Percentiles rank a stretch among this genome's conserved stretches.
phyloP scores from a whole-genome alignment of 1,284 basidiomycete species.

The Irpex lacteus region DNA sequence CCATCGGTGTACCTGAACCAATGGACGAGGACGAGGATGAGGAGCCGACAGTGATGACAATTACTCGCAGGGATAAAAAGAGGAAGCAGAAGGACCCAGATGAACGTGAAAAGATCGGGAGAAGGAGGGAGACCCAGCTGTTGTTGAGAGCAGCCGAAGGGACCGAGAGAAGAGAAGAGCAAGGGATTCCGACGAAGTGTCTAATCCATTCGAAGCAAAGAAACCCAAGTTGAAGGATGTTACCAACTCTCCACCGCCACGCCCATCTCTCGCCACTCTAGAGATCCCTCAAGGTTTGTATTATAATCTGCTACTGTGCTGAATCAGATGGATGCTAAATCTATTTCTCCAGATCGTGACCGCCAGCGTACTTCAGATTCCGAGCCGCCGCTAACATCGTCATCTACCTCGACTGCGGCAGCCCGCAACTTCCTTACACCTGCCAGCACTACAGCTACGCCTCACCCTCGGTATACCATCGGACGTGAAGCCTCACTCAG shows the following conservation, averaged over 20 bases:
- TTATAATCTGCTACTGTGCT: background rate
- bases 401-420: slow-evolving; percentile 26
- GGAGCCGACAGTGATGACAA: slow-evolving; percentile 26
- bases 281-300: slow-evolving; percentile 33
- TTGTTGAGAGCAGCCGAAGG: slow-evolving; percentile 24
- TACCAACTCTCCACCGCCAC: slow-evolving; percentile 51
- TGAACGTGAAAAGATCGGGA: slow-evolving; percentile 2
- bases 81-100: slow-evolving; percentile 32
- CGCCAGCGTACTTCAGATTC: slow-evolving; percentile 37
- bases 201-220: slow-evolving; percentile 29
- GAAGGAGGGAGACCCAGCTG: slow-evolving; percentile 31
- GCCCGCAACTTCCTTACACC: slow-evolving; percentile 36
- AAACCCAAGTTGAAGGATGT: slow-evolving; percentile 62
- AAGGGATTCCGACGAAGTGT: slow-evolving; percentile 34
- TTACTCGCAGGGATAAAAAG: slow-evolving; percentile 30
- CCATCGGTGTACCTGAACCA: slow-evolving; percentile 21
- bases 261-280: slow-evolving; percentile 32
- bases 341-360: slow-evolving; percentile 33
- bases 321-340: background rate
- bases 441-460: slow-evolving; percentile 30
- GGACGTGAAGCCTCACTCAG: slow-evolving; percentile 23
- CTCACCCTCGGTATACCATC: slow-evolving; percentile 28
- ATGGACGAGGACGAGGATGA: slow-evolving; percentile 30
- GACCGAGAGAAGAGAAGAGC: slow-evolving; percentile 39
- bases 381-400: slow-evolving; percentile 30